Evolutionary conservation across 176 grass and related monocot species (phyloP), one percentile per base, ranked within the genome.

Genomic region (Oryza brachyantha): DNA sequence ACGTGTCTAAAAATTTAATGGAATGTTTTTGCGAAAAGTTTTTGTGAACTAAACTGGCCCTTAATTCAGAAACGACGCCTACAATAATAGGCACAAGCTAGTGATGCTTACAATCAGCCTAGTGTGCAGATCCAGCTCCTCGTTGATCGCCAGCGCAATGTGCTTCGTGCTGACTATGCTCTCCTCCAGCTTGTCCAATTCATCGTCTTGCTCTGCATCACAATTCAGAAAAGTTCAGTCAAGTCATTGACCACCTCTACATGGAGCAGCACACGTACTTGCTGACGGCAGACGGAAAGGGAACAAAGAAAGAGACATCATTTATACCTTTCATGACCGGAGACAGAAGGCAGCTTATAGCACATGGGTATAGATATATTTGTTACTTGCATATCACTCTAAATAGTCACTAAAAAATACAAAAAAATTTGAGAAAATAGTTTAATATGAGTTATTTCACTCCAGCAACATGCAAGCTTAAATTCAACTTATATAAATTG

Each of bases 111-210:
- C 91, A 58, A 97, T 91, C 25, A 97, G 79, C 84, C 79, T 88
- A 13, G 86, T 86, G 13, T 97, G 91, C 13, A 97, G 71, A 72
- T 88, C 71, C 70, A 97, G 58, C 78, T 97, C 94, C 72, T 91
- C 94, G 26, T 93, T 93, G 45, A 97, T 83, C 10, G 88, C 79
- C 11, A 91, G 84, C 7, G 91, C 91, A 50, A 97, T 84, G 90
- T 93, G 91, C 58, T 93, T 93, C 5, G 88, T 93, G 81, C 84
- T 97, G 3, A 36, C 13, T 21, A 97, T 22, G 5, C 71, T 81
- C 37, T 93, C 86, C 45, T 84, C 94, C 17, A 93, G 75, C 52
- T 74, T 85, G 10, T 89, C 84, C 60, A 97, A 75, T 12, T 72
- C 35, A 48, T 87, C 66, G 21, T 93, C 91, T 89, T 93, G 94